Base-by-base conservation (phyloP, 495 filamentous ascomycete genomes). In the Hypoxylon fragiforme region DNA sequence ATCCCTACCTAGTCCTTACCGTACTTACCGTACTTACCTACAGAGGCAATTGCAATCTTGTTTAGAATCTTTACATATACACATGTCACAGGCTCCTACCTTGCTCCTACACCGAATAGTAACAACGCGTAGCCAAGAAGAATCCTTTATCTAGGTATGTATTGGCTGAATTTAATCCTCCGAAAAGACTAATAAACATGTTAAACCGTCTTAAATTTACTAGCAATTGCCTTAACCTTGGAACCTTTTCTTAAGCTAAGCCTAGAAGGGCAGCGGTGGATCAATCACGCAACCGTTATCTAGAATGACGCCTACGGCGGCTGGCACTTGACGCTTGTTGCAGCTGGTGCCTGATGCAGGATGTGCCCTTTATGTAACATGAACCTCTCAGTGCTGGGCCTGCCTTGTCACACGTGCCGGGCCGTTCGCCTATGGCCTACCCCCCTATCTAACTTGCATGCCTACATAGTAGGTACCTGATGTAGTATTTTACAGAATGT, bases 201-300 rank as follows among this genome's bases (percentile, higher is more conserved):
- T n/a, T n/a, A n/a, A n/a, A n/a, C 24, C 24, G 24, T 4, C 24
- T 9, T 4, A 28, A 4, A 9, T 28, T 28, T 28, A 9, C 24
- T 4, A 28, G 24, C 24, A 4, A 4, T 9, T 28, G 24, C 4
- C 9, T 9, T 9, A 28, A 4, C 4, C 41, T 46, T 19, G 30
- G 7, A 46, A 41, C 32, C 39, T 40, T 11, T 18, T 14, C 16
- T 13, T 35, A 13, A 9, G 13, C 47, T 50, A 52, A 48, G 2
- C 31, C 47, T 14, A 43, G n/a, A 44, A 3, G 3, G 47, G 53
- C 14, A 48, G 46, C 15, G n/a, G 14, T 13, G 12, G 35, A 7
- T 42, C 42, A 42, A 54, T 52, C 47, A 62, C 58, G 53, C 58
- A 62, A 62, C 52, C 34, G 35, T 2, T 6, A 44, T 44, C 46